Evolutionary conservation across 2,329 filamentous ascomycete species (phyloP), one percentile per base, ranked within the genome.

Genomic region (Myriangium duriaei): DNA sequence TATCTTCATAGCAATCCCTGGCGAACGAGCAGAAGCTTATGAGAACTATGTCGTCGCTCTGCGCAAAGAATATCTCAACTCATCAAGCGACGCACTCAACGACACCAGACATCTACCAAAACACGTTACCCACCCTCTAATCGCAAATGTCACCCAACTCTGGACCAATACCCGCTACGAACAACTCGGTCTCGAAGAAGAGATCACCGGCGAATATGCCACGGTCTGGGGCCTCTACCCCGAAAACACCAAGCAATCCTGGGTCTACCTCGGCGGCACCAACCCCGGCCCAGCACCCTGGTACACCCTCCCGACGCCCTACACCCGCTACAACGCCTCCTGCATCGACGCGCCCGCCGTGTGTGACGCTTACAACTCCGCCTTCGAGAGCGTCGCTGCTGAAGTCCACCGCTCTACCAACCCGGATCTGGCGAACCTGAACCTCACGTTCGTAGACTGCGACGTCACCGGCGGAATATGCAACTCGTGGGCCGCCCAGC

Each of bases 251-350:
- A 12, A 21, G 5, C n/a, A 39, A 13, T 28, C 12, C 7, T 39
- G 36, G 36, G 15, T 39, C 11, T 39, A 32, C 17, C 5, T 39
- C n/a, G 36, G 36, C 7, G 36, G 36, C 11, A 39, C 36, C 17
- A 39, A 39, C 17, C 36, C 17, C 7, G 16, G 32, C 5, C 32
- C 15, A 5, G 14, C 14, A 5, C 4, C 5, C 3, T 15, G 29
- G 30, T 19, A 32, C 12, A 16, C n/a, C n/a, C 13, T 12, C 13
- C 14, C n/a, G 11, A 12, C 12, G 3, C 5, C 32, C 28, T 29
- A 19, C 9, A 15, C 30, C 24, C 30, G 30, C 13, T 11, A 29
- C 11, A 39, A 39, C 19, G 36, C 16, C 16, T 39, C 36, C 9
- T 39, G 36, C 11, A 30, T 39, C n/a, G 36, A 39, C 18, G 11